Evolutionary conservation across 2,329 filamentous ascomycete genomes (phyloP), one percentile per base, ranked within the genome.

Genomic region (Diaporthe amygdali): DNA sequence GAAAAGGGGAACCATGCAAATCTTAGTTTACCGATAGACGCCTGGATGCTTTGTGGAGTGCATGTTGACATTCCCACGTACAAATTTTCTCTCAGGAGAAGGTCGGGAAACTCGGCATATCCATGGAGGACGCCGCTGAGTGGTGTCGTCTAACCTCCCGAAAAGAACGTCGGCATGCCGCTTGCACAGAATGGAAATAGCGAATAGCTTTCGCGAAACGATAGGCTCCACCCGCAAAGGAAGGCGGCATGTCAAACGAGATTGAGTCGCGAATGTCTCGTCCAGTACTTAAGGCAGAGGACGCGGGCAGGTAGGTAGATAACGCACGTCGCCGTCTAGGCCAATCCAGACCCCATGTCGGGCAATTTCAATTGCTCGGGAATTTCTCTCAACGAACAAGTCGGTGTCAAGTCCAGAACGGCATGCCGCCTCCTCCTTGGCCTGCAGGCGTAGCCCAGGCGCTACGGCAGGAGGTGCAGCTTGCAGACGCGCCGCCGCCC

Each of bases 401-500:
- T 61, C 55, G 55, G 55, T 61, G 55, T 61, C 55, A 59, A 27
- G 30, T 3, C 54, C 20, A 46, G 9, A 20, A 20, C 37, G 55
- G 37, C 56, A 25, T 25, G 37, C 25, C 59, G 27, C 41, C 59
- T 37, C 44, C 17, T 49, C 37, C 59, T 59, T 52, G 55, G 66
- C 54, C 64, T 64, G 54, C 69, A 71, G 44, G 25, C 32, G 22
- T 66, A 47, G 49, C 47, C 51, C 34, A 47, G 56, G 51, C 67
- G 59, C 70, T 70, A 66, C 70, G 61, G 70, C 66, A 72, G 67
- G 70, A 66, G 51, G 67, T 66, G 70, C 70, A 72, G 56, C 37
- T n/a, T 69, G 70, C 66, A 72, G 66, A 70, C 22, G 70, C 69
- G 55, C 67, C 70, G 67, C 55, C 44, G 44, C 51, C 34, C 47